Conservation (phyloP, 768 basidiomycete genomes). For the Lyophyllum atratum region DNA sequence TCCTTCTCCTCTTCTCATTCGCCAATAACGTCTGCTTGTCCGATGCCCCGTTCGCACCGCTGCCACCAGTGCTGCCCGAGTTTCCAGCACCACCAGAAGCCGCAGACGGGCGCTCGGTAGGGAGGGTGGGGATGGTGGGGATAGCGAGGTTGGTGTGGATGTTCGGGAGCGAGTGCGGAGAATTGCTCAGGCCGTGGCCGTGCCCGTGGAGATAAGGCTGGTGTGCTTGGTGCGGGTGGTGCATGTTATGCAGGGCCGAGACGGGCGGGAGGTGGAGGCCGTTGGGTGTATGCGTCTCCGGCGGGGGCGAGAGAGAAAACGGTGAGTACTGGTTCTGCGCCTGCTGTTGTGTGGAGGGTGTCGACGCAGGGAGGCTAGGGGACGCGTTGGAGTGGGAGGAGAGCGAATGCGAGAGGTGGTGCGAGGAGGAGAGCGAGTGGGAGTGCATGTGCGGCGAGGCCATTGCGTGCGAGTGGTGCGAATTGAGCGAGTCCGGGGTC, state of each 20-base stretch:
- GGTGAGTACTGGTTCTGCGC: slow-evolving; percentile 22
- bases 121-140: not conserved
- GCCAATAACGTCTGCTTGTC: slow-evolving; percentile 63
- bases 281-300: slow-evolving; percentile 6
- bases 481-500: slow-evolving; percentile 40
- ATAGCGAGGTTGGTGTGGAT: slow-evolving; percentile 18
- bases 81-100: not conserved
- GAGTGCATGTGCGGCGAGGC: slow-evolving; percentile 27
- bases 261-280: slow-evolving; percentile 25
- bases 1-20: slow-evolving; percentile 79
- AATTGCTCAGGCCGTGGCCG: not conserved
- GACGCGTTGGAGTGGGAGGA: slow-evolving; percentile 21
- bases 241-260: slow-evolving; percentile 16
- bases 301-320: slow-evolving; percentile 29
- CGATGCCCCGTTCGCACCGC: not conserved
- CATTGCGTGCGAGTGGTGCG: slow-evolving; percentile 27
- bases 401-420: slow-evolving; percentile 21
- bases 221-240: slow-evolving; percentile 1
- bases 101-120: not conserved
- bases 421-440: slow-evolving; percentile 26
- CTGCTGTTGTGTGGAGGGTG: slow-evolving; percentile 1
- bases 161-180: slow-evolving; percentile 17
- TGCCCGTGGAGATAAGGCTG: slow-evolving; percentile 7
- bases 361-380: slow-evolving; percentile 9
- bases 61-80: not conserved